phyloP scores from a whole-genome alignment of 768 basidiomycete genomes.

The Boletus patriciae region DNA sequence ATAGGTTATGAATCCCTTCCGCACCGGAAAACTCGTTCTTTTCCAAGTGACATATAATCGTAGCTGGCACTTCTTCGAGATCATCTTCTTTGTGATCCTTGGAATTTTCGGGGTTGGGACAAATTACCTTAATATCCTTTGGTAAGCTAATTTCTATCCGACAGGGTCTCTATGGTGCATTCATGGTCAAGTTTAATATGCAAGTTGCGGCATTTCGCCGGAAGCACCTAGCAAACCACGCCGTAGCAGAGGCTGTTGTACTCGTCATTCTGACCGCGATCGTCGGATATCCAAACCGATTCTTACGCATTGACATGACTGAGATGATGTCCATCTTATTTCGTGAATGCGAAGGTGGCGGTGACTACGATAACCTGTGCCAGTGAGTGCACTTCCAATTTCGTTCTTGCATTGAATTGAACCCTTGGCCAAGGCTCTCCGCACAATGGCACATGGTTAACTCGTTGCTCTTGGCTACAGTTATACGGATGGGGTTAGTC shows the following conservation, averaged over 20 bases:
- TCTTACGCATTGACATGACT: conserved; percentile 96
- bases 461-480: conserved; percentile 86
- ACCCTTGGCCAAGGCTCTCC: conserved; percentile 55
- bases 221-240: conserved; percentile 82
- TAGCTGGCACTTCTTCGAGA: conserved; percentile 99
- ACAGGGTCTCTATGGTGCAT: conserved; percentile 95
- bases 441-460: conserved; percentile 95
- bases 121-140: not conserved
- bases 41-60: conserved; percentile 98
- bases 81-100: conserved; percentile 92
- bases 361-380: conserved; percentile 89
- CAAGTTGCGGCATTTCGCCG: conserved; percentile 93
- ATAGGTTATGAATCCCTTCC: conserved; percentile 96
- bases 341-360: conserved; percentile 91
- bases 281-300: conserved; percentile 92
- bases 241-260: conserved; percentile 83
- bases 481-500: conserved; percentile 83
- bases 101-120: conserved; percentile 87
- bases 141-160: conserved; percentile 11
- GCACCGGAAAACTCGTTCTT: conserved; percentile 95
- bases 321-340: conserved; percentile 94
- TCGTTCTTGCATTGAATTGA: conserved; percentile 6
- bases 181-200: conserved; percentile 95
- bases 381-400: conserved; percentile 60
- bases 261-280: conserved; percentile 88